Conservation (phyloP, 2,329 filamentous ascomycete species). For the Tolypocladium pustulatum region DNA sequence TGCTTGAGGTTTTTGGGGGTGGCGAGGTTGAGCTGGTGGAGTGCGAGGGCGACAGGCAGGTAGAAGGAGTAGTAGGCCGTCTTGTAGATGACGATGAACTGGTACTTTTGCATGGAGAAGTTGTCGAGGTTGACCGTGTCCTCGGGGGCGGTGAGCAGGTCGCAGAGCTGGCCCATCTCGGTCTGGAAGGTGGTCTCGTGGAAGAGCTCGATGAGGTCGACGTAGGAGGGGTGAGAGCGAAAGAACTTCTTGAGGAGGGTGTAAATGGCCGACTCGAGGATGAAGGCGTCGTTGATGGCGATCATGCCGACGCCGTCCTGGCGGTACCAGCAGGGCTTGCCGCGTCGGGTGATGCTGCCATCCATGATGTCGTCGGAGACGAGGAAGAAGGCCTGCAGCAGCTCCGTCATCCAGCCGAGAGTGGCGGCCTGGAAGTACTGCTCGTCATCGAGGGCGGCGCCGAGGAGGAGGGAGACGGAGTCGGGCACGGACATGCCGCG, state of each 20-base stretch:
- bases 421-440: conserved; percentile 84
- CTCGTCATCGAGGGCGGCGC: conserved; percentile 58
- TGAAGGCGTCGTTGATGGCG: conserved; percentile 96
- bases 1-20: conserved; percentile 82
- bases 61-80: conserved; percentile 99
- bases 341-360: conserved; percentile 83
- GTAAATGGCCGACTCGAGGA: conserved; percentile 89
- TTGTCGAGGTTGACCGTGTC: conserved; percentile 87
- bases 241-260: conserved; percentile 89
- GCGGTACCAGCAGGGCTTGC: conserved; percentile 93
- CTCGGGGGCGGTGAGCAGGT: conserved; percentile 91
- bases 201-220: conserved; percentile 92
- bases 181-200: conserved; percentile 92
- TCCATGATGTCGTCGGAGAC: conserved; percentile 99
- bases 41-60: conserved; percentile 83
- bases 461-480: conserved; percentile 70
- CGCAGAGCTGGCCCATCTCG: conserved; percentile 88
- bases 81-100: conserved; percentile 99
- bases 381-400: conserved; percentile 97
- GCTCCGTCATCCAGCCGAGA: conserved; percentile 94
- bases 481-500: conserved; percentile 97
- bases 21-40: conserved; percentile 76
- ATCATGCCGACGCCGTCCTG: conserved; percentile 84
- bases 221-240: conserved; percentile 73
- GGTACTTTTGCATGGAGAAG: conserved; percentile 92